A percentile compares a stretch with the other conserved stretches of the same genome.
Evolutionary conservation across 192 early-diverging fungal genomes (phyloP).

Genomic region (Entomortierella beljakovae): DNA sequence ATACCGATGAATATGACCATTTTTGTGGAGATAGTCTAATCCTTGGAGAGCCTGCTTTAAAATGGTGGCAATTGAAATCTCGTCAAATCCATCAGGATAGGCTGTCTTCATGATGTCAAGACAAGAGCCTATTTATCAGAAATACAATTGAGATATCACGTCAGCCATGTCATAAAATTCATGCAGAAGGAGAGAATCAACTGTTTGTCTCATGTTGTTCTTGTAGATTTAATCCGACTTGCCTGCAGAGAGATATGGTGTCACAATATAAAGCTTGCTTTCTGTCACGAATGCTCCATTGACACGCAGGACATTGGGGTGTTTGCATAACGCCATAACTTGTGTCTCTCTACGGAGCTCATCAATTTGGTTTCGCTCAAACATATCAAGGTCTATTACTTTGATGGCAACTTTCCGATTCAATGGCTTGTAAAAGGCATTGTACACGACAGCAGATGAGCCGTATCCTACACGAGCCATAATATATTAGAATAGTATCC

Average conservation of each 20-base stretch:
- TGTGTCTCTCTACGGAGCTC: slow-evolving; percentile 88
- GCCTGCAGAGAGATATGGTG: slow-evolving; percentile 81
- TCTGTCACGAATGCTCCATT: slow-evolving; percentile 87
- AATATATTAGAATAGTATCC: too few relatives aligned
- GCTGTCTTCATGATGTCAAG: slow-evolving; percentile 93
- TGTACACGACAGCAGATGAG: slow-evolving; percentile 88
- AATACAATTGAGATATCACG: not conserved
- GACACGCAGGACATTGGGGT: slow-evolving; percentile 86
- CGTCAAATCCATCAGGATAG: slow-evolving; percentile 86
- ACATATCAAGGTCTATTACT: slow-evolving; percentile 91
- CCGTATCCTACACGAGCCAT: slow-evolving; percentile 73
- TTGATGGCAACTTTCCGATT: slow-evolving; percentile 82
- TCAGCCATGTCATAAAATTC: not conserved
- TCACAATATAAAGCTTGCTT: slow-evolving; percentile 84
- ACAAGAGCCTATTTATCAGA: slow-evolving; percentile 69
- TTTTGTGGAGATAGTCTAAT: slow-evolving; percentile 72
- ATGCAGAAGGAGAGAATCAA: not conserved
- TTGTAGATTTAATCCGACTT: slow-evolving; percentile 29
- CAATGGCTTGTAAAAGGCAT: slow-evolving; percentile 78
- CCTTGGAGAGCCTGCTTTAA: slow-evolving; percentile 81
- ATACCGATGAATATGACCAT: slow-evolving; percentile 72
- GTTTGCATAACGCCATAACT: slow-evolving; percentile 87
- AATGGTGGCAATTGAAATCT: slow-evolving; percentile 81
- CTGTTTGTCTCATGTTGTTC: not conserved
- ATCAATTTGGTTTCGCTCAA: slow-evolving; percentile 93